Base-by-base conservation (phyloP, 2,329 filamentous ascomycete genomes). In the Fusarium piperis region DNA sequence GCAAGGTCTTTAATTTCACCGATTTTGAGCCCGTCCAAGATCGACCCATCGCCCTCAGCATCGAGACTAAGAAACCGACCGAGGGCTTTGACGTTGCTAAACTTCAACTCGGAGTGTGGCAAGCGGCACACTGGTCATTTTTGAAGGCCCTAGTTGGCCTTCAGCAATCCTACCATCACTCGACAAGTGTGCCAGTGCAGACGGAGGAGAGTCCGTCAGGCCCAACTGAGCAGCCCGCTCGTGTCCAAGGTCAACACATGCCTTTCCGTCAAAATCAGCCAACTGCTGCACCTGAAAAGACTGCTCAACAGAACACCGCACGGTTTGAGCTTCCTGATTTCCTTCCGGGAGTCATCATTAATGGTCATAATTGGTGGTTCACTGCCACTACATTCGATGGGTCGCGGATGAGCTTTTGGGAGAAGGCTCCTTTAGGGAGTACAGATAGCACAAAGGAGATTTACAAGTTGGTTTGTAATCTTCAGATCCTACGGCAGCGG, bases 1-100 rank as follows among this genome's bases (percentile, higher is more conserved):
- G 39, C 8, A 26, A 32, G 16, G 52, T 56, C 15, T 35, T 63
- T 39, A 63, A 33, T 30, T 46, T 51, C 6, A 58, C 41, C 20
- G 41, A 58, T 33, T 28, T 26, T 9, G 36, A 52, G 12, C 39
- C 61, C 11, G 12, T 63, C 1, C 26, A 30, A 11, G 33, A 65
- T 15, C 15, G 53, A 3, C 61, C 26, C 26, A 51, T 63, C 41
- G 41, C 33, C 20, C 15, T 63, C 18, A 64, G 58, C 44, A 70
- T 48, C 46, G 61, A 38, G 53, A 63, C 61, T 44, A 48, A 39
- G 16, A 41, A 41, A 18, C 6, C 52, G 4, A 46, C 16, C 15
- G 53, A 58, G 41, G 30, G 41, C 33, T 52, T 18, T 9, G 52
- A 52, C 23, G 15, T 32, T 15, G 61, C 52, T 2, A 15, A 30